Evolutionary conservation across 495 filamentous ascomycete genomes (phyloP).

Genomic region (Xylaria flabelliformis): DNA sequence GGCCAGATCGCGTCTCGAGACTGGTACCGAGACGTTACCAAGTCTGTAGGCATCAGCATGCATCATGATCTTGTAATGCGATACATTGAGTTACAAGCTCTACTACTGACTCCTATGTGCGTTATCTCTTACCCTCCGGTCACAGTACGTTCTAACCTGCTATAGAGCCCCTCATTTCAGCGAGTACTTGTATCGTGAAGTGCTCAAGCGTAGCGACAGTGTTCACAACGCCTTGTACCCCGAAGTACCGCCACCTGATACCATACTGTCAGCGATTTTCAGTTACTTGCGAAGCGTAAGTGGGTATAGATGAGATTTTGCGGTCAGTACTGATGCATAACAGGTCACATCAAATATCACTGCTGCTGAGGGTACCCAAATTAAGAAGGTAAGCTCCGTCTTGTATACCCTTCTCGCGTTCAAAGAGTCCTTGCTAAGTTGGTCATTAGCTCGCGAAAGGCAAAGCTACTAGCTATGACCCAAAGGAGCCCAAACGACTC

Average conservation of each 20-base stretch:
- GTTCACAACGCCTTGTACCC: slow-evolving; percentile 86
- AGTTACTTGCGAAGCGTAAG: slow-evolving; percentile 77
- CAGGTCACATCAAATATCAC: slow-evolving; percentile 71
- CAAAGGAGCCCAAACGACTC: slow-evolving; percentile 88
- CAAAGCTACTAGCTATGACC: slow-evolving; percentile 80
- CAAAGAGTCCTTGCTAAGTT: neutral
- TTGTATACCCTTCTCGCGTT: neutral
- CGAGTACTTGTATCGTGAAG: slow-evolving; percentile 90
- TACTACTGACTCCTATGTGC: slow-evolving; percentile 61
- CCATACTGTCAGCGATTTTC: slow-evolving; percentile 73
- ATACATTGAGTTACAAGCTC: slow-evolving; percentile 88
- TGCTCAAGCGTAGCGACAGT: slow-evolving; percentile 74
- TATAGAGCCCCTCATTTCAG: slow-evolving; percentile 88
- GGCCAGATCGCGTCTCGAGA: slow-evolving; percentile 61
- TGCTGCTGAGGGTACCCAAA: slow-evolving; percentile 78
- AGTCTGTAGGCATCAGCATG: slow-evolving; percentile 77
- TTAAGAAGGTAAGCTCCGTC: slow-evolving; percentile 65
- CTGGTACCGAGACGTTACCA: slow-evolving; percentile 83
- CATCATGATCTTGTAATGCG: slow-evolving; percentile 75
- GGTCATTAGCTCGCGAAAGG: slow-evolving; percentile 70
- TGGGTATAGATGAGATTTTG: neutral
- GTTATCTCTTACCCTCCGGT: slow-evolving; percentile 28
- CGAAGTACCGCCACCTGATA: slow-evolving; percentile 64
- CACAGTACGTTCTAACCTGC: slow-evolving; percentile 51
- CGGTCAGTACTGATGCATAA: neutral